Evolutionary conservation across 331 rosid genomes (phyloP).

Genomic region (Erythrophleum ivorense): DNA sequence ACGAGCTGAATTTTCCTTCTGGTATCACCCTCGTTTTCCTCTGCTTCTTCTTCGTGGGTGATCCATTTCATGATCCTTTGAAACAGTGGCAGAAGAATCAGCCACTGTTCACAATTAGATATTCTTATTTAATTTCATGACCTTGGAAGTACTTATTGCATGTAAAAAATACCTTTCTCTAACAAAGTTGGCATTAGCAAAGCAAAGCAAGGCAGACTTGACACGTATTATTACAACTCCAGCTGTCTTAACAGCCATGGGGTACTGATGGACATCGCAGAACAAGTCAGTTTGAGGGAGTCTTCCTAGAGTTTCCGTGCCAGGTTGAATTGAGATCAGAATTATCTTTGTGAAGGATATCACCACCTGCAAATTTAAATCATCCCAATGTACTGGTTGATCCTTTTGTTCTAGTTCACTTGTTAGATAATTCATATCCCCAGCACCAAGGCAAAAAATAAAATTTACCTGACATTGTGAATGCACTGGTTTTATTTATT

Average conservation of each 20-base stretch:
- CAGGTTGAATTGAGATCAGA: conserved; percentile 68
- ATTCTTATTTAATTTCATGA: not conserved
- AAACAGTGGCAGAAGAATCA: conserved; percentile 14
- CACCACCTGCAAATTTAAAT: conserved; percentile 55
- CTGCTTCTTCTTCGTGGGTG: conserved; percentile 45
- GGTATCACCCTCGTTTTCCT: conserved; percentile 45
- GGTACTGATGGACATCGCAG: conserved; percentile 68
- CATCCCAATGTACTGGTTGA: not conserved
- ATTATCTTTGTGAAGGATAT: conserved; percentile 77
- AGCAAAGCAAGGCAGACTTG: conserved; percentile 78
- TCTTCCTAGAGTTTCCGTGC: conserved; percentile 73
- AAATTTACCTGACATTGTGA: not conserved
- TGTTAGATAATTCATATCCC: not conserved
- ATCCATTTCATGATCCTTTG: conserved; percentile 67
- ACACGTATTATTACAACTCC: conserved; percentile 68
- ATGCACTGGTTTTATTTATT: not conserved
- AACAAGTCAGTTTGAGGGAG: conserved; percentile 75
- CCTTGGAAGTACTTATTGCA: not conserved
- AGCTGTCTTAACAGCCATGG: conserved; percentile 70
- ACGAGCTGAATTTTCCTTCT: conserved; percentile 48
- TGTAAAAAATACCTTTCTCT: conserved; percentile 61
- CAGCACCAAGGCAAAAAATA: not conserved
- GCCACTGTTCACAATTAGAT: not conserved
- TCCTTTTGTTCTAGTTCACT: too few species aligned
- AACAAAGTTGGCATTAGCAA: conserved; percentile 78